Conservation (phyloP, 305 asterid species). For the Rubia tinctorum region DNA sequence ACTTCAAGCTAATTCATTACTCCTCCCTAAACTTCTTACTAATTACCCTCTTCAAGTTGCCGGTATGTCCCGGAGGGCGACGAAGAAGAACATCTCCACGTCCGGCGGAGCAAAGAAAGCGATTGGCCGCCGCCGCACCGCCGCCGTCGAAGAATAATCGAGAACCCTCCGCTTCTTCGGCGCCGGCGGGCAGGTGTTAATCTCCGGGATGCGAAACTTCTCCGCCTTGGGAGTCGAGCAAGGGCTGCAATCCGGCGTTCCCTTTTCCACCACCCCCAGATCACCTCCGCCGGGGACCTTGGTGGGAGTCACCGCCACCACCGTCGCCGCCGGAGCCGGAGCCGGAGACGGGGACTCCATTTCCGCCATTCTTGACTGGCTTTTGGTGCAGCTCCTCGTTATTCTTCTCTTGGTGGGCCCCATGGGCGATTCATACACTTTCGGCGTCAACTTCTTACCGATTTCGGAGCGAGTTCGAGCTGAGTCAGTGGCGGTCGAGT, state of each 20-base stretch:
- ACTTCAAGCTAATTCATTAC: not conserved
- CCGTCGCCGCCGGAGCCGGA: not conserved
- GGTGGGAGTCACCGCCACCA: slow-evolving; percentile 20
- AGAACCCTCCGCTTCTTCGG: slow-evolving; percentile 54
- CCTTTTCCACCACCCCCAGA: not conserved
- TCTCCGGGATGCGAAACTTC: slow-evolving; percentile 63
- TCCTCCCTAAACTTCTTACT: slow-evolving; percentile 2
- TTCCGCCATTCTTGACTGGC: slow-evolving; percentile 18
- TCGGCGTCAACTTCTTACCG: not conserved
- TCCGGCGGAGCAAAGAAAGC: slow-evolving; percentile 64
- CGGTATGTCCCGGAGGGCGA: slow-evolving; percentile 39
- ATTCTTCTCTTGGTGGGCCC: slow-evolving; percentile 44
- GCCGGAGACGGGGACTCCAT: slow-evolving; percentile 12
- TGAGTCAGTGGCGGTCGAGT: not conserved
- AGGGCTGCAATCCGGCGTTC: slow-evolving; percentile 6
- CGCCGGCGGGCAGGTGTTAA: slow-evolving; percentile 72
- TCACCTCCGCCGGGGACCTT: slow-evolving; percentile 17
- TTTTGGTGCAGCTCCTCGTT: slow-evolving; percentile 23
- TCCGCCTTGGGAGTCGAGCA: slow-evolving; percentile 64
- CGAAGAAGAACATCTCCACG: slow-evolving; percentile 58
- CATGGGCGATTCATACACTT: slow-evolving; percentile 24
- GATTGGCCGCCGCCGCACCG: slow-evolving; percentile 35
- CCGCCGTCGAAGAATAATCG: slow-evolving; percentile 21
- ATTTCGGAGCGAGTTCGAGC: not conserved
- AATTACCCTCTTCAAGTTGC: slow-evolving; percentile 24